Percentiles rank a stretch among this genome's conserved stretches.
Conservation (phyloP, 306 rosid species). For the Quercus gilva region DNA sequence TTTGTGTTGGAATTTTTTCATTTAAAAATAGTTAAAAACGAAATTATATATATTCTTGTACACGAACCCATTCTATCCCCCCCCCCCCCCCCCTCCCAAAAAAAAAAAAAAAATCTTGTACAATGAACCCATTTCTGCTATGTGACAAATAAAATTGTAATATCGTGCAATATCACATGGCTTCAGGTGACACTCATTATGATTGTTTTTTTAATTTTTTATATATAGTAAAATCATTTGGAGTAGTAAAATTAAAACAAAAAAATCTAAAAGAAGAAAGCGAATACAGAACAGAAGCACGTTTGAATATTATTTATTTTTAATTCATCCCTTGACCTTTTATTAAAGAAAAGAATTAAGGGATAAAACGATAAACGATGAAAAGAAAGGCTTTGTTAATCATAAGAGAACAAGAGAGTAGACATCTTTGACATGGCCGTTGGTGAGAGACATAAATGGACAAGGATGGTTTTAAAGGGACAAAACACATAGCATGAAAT, state of each 20-base stretch:
- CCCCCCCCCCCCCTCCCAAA: no score
- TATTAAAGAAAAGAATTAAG: neutral
- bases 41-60: no score
- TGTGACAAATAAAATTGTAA: neutral
- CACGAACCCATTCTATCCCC: no score
- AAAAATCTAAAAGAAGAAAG: no score
- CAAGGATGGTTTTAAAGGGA: conserved; percentile 61
- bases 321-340: neutral
- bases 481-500: conserved; percentile 60
- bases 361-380: neutral
- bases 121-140: neutral
- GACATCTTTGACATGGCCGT: conserved; percentile 25
- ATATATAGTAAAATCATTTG: neutral
- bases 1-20: neutral
- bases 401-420: conserved; percentile 25
- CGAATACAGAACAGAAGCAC: no score
- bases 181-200: neutral
- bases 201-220: neutral
- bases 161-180: neutral
- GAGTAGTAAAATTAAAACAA: no score
- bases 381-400: neutral
- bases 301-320: no score
- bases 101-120: no score
- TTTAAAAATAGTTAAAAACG: neutral
- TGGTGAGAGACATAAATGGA: conserved; percentile 56